Evolutionary conservation across 179 eudicot species (phyloP).

Genomic region (Drosera spatulata): DNA sequence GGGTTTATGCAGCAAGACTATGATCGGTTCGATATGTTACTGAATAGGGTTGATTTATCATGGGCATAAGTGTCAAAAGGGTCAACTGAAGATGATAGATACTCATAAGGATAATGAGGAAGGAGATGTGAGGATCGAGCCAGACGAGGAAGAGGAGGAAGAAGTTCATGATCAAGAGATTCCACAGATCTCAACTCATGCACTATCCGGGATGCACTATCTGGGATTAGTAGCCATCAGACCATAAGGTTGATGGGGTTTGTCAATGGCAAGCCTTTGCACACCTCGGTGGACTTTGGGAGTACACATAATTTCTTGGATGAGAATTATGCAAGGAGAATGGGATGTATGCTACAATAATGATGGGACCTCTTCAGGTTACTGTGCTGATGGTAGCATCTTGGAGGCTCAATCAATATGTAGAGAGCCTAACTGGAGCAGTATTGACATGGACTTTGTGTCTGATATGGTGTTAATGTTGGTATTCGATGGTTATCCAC

Average conservation of each 20-base stretch:
- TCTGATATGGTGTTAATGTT: conserved; percentile 9
- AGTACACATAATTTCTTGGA: not conserved
- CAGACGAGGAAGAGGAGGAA: not conserved
- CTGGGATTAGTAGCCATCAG: not conserved
- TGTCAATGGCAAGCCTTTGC: not conserved
- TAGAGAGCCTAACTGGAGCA: not conserved
- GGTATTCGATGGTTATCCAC: no score
- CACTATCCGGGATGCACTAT: not conserved
- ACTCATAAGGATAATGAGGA: no score
- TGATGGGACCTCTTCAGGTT: not conserved
- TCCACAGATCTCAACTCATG: not conserved
- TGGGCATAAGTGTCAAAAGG: no score
- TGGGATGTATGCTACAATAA: not conserved
- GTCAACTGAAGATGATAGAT: not conserved
- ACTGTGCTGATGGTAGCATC: not conserved
- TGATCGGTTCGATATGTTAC: not conserved
- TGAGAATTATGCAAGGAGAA: not conserved
- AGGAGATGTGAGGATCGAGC: not conserved
- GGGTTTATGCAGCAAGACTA: not conserved
- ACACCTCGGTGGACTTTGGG: not conserved
- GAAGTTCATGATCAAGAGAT: not conserved
- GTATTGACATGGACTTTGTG: not conserved
- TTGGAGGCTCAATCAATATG: not conserved
- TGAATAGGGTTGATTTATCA: not conserved
- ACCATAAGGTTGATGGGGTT: not conserved